Conservation (phyloP, 192 early-diverging fungal genomes). For the Dissophora globulifera region DNA sequence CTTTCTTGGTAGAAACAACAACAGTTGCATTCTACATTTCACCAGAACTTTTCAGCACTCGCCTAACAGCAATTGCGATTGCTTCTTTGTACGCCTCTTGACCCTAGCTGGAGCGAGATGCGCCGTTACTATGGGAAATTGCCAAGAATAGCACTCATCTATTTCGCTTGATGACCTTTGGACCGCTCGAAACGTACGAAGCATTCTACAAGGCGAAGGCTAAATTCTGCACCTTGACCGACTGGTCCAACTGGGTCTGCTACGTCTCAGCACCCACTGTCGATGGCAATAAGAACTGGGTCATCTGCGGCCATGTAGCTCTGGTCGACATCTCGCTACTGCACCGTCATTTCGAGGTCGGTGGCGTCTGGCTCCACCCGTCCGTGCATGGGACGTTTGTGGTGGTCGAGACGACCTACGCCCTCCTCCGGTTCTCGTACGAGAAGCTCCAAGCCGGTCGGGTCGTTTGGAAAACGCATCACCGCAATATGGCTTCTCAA, state of each 20-base stretch:
- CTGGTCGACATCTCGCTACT: conserved; percentile 29
- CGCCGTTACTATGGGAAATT: conserved; percentile 27
- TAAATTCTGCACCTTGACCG: not conserved
- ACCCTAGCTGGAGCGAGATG: conserved; percentile 31
- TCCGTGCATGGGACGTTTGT: conserved; percentile 38
- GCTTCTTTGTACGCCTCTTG: no score
- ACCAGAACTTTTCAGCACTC: no score
- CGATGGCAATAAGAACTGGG: conserved; percentile 5
- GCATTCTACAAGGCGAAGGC: conserved; percentile 24
- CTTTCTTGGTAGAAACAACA: no score
- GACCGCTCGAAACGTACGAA: conserved; percentile 7
- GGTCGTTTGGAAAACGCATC: conserved; percentile 57
- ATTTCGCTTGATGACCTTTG: conserved; percentile 27
- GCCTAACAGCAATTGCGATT: no score
- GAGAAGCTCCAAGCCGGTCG: conserved; percentile 30
- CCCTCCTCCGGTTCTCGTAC: conserved; percentile 36
- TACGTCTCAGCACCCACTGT: conserved; percentile 14
- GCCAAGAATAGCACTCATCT: conserved; percentile 30
- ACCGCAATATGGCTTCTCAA: conserved; percentile 51
- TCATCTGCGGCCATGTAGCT: conserved; percentile 34
- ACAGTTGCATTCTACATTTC: no score
- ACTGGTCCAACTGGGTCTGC: conserved; percentile 28
- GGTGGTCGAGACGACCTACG: conserved; percentile 39
- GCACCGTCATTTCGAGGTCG: conserved; percentile 24
- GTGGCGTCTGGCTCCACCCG: conserved; percentile 44